phyloP scores from a whole-genome alignment of 495 filamentous ascomycete genomes.

The Lasiosphaeria miniovina region DNA sequence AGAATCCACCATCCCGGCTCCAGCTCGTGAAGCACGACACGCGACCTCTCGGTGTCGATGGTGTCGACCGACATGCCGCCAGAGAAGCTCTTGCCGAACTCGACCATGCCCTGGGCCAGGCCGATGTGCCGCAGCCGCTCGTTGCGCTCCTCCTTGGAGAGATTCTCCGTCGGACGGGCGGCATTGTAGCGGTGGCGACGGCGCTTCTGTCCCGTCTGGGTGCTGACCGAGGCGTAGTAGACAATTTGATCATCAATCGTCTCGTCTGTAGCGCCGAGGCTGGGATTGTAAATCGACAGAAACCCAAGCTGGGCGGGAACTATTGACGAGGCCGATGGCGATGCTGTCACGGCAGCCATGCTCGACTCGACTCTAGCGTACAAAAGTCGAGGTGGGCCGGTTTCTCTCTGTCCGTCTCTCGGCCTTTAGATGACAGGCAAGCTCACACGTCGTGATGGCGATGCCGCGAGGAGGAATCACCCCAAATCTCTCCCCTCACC shows the following conservation, averaged over 20 bases:
- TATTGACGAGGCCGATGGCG: conserved; percentile 18
- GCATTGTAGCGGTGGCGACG: conserved; percentile 29
- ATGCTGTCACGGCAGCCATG: not conserved
- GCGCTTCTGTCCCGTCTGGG: conserved; percentile 34
- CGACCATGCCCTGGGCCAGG: conserved; percentile 96
- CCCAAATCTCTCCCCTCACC: too few species aligned
- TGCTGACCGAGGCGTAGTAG: conserved; percentile 74
- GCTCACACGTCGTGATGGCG: not conserved
- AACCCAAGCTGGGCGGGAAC: conserved; percentile 84
- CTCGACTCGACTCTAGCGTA: not conserved
- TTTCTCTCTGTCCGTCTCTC: not conserved
- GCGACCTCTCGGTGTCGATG: conserved; percentile 84
- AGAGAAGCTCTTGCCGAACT: conserved; percentile 86
- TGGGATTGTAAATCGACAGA: conserved; percentile 91
- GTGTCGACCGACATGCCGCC: conserved; percentile 70
- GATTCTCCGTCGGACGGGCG: conserved; percentile 37
- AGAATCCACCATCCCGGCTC: conserved; percentile 89
- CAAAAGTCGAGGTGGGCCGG: not conserved
- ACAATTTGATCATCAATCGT: conserved; percentile 87
- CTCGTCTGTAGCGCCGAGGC: conserved; percentile 82
- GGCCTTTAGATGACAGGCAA: too few species aligned
- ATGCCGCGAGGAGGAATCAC: not conserved
- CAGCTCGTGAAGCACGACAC: conserved; percentile 80
- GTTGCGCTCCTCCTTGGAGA: conserved; percentile 64
- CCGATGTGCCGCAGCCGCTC: conserved; percentile 87